Evolutionary conservation across 2,329 filamentous ascomycete genomes (phyloP), one percentile per base, ranked within the genome.

Genomic region (Trichoderma sp.): DNA sequence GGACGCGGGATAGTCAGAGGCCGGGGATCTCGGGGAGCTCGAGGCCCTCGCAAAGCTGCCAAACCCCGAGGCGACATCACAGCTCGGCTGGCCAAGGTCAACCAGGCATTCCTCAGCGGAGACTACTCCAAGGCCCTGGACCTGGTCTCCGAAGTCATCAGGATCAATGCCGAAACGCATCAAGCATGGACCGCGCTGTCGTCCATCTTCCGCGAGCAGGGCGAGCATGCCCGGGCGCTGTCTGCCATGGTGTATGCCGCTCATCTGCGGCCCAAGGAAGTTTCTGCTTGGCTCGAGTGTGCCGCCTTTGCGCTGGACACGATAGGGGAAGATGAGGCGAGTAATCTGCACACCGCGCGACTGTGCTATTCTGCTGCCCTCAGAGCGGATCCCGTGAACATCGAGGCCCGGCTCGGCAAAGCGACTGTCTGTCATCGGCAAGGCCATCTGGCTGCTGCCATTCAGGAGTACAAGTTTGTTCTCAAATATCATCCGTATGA

Each of bases 51-150:
- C 19, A 86, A 88, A 73, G 83, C 86, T 26, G 87, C 85, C 9
- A 89, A 91, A 73, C 89, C 88, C 17, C 85, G 88, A 51, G 86
- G 83, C 47, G 88, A 92, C 69, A 91, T 93, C 74, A 91, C 89
- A 71, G 80, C 85, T 47, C 81, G 88, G 48, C 81, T 93, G 56
- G 83, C 84, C 54, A 81, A 85, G 71, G 90, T 91, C 3, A 90
- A 88, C 66, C 82, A 88, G 66, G 85, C 87, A 5, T 93, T 88
- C 72, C 81, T 92, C 66, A 80, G 83, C 10, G 81, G 83, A 28
- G 81, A 88, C 21, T 87, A 88, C 68, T 81, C 85, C 5, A 79
- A 82, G 47, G 88, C 90, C 5, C 78, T 87, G 43, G 81, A 83
- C 17, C 78, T 85, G 24, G 83, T 86, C 9, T 81, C 83, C 47